Evolutionary conservation across 192 early-diverging fungal species (phyloP).

Genomic region (Umbelopsis sp.): DNA sequence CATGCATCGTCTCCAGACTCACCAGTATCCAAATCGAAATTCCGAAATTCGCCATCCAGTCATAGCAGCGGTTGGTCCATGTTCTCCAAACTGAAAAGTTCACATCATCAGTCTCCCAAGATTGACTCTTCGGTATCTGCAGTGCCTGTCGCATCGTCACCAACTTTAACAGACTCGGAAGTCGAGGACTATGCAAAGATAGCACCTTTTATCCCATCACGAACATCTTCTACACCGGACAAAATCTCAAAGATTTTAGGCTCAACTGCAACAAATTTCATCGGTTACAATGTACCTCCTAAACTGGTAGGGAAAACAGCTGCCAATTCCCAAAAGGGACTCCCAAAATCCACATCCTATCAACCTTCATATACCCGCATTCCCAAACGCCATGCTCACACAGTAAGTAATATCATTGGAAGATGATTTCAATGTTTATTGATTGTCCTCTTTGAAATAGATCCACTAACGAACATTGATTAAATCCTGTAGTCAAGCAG

Average conservation of each 20-base stretch:
- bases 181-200: slow-evolving; percentile 17
- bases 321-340: neutral
- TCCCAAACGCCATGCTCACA: slow-evolving; percentile 6
- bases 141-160: neutral
- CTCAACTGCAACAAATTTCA: slow-evolving; percentile 13
- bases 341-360: slow-evolving; percentile 4
- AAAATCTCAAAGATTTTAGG: slow-evolving; percentile 38
- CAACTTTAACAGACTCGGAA: slow-evolving; percentile 2
- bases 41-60: slow-evolving; percentile 2
- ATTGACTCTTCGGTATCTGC: neutral
- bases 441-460: neutral
- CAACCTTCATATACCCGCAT: slow-evolving; percentile 9
- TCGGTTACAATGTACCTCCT: slow-evolving; percentile 15
- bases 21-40: slow-evolving; percentile 16
- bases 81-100: slow-evolving; percentile 15
- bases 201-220: slow-evolving; percentile 29
- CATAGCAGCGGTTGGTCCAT: slow-evolving; percentile 10
- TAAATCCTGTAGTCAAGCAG: neutral
- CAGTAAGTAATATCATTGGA: neutral
- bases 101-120: neutral
- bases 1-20: slow-evolving; percentile 16
- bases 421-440: neutral
- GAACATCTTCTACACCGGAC: slow-evolving; percentile 38
- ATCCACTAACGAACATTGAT: neutral
- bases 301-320: slow-evolving; percentile 10